phyloP scores from a whole-genome alignment of 139 green algal genomes.

The Spirogloea muscicola region DNA sequence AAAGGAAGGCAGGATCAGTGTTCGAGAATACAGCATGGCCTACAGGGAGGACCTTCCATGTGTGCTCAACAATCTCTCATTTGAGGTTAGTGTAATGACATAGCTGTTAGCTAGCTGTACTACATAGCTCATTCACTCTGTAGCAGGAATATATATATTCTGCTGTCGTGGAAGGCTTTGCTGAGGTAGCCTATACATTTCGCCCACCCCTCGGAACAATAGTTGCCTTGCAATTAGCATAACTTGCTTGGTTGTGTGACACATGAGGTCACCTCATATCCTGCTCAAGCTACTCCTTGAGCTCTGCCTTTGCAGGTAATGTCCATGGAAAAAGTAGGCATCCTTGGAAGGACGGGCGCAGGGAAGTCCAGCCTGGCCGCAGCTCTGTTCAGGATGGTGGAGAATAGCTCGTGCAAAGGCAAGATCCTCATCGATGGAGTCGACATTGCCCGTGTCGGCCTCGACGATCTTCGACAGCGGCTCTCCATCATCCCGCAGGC shows the following conservation, averaged over 20 bases:
- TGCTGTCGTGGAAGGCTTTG: no score
- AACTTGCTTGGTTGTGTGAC: no score
- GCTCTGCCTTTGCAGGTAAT: slow-evolving; percentile 4
- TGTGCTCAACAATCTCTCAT: slow-evolving; percentile 71
- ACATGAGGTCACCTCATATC: no score
- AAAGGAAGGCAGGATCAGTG: slow-evolving; percentile 57
- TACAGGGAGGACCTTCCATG: slow-evolving; percentile 77
- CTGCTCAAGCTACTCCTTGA: no score
- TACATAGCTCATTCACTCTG: no score
- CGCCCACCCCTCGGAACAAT: no score
- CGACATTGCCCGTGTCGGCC: slow-evolving; percentile 70
- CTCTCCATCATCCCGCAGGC: slow-evolving; percentile 64
- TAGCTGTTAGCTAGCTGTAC: no score
- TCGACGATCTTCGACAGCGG: slow-evolving; percentile 60
- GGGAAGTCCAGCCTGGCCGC: slow-evolving; percentile 69
- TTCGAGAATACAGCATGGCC: slow-evolving; percentile 65
- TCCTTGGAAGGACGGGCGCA: slow-evolving; percentile 73
- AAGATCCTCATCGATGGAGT: slow-evolving; percentile 74
- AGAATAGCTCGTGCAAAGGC: slow-evolving; percentile 48
- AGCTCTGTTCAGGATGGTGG: slow-evolving; percentile 68
- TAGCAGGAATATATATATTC: no score
- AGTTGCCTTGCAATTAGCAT: no score
- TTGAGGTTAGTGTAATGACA: no score
- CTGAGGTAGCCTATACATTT: no score
- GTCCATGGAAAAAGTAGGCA: slow-evolving; percentile 48